phyloP scores from a whole-genome alignment of 192 early-diverging fungal genomes.

The Umbelopsis sp. region DNA sequence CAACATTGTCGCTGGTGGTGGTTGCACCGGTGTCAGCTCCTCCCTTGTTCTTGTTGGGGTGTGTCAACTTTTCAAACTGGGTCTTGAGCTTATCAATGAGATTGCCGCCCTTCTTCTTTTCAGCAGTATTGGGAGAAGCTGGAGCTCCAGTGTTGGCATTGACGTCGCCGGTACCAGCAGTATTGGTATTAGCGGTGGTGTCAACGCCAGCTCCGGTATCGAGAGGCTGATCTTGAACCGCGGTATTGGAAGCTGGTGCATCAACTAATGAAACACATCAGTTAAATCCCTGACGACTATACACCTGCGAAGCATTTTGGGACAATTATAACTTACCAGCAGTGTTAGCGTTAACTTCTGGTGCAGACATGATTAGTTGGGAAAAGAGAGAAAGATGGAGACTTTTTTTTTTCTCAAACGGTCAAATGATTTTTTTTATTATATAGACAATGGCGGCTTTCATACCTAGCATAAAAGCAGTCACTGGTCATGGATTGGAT shows the following conservation, averaged over 20 bases:
- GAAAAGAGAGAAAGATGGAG: neutral
- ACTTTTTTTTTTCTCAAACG: slow-evolving; percentile 20
- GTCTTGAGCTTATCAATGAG: slow-evolving; percentile 12
- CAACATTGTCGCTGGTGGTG: neutral
- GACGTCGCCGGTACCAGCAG: neutral
- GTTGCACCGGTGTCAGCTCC: neutral
- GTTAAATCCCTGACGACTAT: neutral
- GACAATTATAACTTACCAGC: neutral
- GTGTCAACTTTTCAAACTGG: neutral
- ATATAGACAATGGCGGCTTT: neutral
- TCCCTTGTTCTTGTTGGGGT: slow-evolving; percentile 5
- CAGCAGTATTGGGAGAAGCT: neutral
- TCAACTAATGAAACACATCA: too few relatives aligned
- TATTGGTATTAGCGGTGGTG: neutral
- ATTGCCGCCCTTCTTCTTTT: slow-evolving; percentile 1
- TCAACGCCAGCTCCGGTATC: neutral
- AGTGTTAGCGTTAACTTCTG: slow-evolving; percentile 3
- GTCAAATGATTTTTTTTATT: slow-evolving; percentile 11
- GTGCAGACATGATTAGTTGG: slow-evolving; percentile 1
- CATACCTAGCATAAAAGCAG: neutral
- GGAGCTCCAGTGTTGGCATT: slow-evolving; percentile 8
- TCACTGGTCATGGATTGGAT: slow-evolving; percentile 5
- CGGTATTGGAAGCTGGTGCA: too few relatives aligned
- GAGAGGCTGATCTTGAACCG: neutral
- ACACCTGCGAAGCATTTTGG: neutral